Conservation (phyloP, 768 basidiomycete genomes). For the Lentinula sp. region DNA sequence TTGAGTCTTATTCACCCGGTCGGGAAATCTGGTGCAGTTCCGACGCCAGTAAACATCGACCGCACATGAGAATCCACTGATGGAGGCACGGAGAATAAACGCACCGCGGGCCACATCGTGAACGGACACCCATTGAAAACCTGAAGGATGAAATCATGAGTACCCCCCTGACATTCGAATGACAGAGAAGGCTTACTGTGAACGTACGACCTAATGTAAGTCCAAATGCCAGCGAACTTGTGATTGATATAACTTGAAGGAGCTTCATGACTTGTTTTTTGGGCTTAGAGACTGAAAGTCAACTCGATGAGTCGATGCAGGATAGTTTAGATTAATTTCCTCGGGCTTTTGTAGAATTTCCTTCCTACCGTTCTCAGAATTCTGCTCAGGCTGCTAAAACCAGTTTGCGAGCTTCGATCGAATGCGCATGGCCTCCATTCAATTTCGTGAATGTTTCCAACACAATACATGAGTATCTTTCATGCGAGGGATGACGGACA, state of each 20-base stretch:
- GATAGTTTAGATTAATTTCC: background rate
- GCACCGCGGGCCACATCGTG: constrained; percentile 36
- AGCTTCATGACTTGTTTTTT: background rate
- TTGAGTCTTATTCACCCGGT: constrained; percentile 11
- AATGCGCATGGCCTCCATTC: background rate
- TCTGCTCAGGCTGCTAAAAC: background rate
- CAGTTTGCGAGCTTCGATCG: background rate
- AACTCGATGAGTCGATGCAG: background rate
- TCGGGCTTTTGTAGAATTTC: background rate
- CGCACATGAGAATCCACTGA: background rate
- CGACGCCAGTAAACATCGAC: constrained; percentile 56
- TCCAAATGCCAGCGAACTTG: background rate
- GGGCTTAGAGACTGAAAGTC: background rate
- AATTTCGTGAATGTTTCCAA: background rate
- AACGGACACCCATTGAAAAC: constrained; percentile 41
- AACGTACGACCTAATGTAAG: background rate
- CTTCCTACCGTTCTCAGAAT: background rate
- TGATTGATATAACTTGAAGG: background rate
- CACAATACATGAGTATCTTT: background rate
- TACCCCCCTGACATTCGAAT: background rate
- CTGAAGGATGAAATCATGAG: background rate
- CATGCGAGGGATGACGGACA: too few species aligned
- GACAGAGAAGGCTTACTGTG: background rate
- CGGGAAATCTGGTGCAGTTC: constrained; percentile 30
- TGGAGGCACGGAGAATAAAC: constrained; percentile 26